Base-by-base conservation (phyloP, 768 basidiomycete genomes). In the Suillus variegatus region DNA sequence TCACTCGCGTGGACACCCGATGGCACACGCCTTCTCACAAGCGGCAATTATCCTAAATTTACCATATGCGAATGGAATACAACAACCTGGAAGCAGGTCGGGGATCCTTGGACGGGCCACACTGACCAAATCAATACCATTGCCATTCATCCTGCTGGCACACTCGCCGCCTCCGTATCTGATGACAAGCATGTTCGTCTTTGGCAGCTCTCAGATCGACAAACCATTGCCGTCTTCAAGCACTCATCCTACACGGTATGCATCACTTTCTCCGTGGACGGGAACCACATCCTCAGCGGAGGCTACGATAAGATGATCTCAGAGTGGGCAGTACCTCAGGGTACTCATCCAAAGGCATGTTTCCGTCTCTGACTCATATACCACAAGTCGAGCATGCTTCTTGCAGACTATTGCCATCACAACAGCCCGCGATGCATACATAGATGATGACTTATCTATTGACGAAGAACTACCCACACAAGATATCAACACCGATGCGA, bases 101-200 rank as follows among this genome's bases (percentile, higher is more conserved):
- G 54, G 6, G 20, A n/a, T 35, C 54, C 54, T 1, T 55, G 54
- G 35, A 35, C 32, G 6, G 54, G 54, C 1, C 35, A 55, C 18
- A 3, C 54, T 55, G 0, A 7, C 1, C 0, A 1, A 1, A 56
- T 56, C n/a, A 1, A 4, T 22, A 7, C 36, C 36, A n/a, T 56
- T 2, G 36, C n/a, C 12, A 1, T 56, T 36, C 7, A 56, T 6
- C n/a, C 55, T 38, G 3, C 55, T 56, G 55, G 55, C 12, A 56
- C n/a, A n/a, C 36, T 56, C 12, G 6, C 13, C 13, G 36, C 36
- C 1, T 36, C 55, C 1, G 36, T 6, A n/a, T 56, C 36, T 38
- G 0, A 0, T 7, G 20, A 56, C 7, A 0, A 12, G 0, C 35
- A 22, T 14, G n/a, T 38, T 13, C n/a, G n/a, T 35, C 20, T 56